phyloP scores from a whole-genome alignment of 2,329 filamentous ascomycete genomes.

The Phoma herbarum region DNA sequence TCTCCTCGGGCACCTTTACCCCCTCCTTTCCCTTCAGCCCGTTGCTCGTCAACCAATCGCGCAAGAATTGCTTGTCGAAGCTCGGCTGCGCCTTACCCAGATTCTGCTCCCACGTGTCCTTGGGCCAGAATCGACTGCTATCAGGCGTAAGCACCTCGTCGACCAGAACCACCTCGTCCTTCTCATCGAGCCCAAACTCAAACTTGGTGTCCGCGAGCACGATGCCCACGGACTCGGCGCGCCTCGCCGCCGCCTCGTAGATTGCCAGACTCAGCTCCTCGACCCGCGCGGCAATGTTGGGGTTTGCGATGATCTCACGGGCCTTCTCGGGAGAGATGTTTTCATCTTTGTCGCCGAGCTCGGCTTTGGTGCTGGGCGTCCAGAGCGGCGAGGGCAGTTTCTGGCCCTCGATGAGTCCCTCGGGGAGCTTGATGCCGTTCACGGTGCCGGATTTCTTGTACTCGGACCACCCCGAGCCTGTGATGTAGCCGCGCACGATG shows the following conservation, averaged over 20 bases:
- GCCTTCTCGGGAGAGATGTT: constrained; percentile 78
- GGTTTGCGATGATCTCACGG: constrained; percentile 67
- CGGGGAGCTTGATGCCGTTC: constrained; percentile 75
- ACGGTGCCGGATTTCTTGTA: constrained; percentile 78
- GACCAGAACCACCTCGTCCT: constrained; percentile 74
- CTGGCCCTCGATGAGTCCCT: constrained; percentile 74
- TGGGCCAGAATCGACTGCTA: constrained; percentile 84
- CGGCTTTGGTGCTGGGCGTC: constrained; percentile 87
- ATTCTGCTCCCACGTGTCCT: constrained; percentile 68
- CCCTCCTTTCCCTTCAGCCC: constrained; percentile 79
- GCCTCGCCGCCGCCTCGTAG: constrained; percentile 70
- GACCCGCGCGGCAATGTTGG: constrained; percentile 69
- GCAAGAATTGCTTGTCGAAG: constrained; percentile 80
- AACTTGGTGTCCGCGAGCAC: constrained; percentile 83
- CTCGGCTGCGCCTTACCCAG: constrained; percentile 79
- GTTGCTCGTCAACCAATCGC: constrained; percentile 80
- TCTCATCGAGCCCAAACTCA: constrained; percentile 74
- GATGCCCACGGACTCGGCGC: constrained; percentile 72
- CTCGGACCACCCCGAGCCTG: constrained; percentile 84
- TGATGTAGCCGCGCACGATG: constrained; percentile 90
- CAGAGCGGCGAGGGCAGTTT: constrained; percentile 75
- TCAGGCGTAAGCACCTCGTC: constrained; percentile 86
- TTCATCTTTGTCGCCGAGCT: constrained; percentile 79
- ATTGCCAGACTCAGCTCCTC: constrained; percentile 71
- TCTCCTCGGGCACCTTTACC: constrained; percentile 75